Base-by-base conservation (phyloP, 2,329 filamentous ascomycete genomes). In the Stachybotrys elegans region DNA sequence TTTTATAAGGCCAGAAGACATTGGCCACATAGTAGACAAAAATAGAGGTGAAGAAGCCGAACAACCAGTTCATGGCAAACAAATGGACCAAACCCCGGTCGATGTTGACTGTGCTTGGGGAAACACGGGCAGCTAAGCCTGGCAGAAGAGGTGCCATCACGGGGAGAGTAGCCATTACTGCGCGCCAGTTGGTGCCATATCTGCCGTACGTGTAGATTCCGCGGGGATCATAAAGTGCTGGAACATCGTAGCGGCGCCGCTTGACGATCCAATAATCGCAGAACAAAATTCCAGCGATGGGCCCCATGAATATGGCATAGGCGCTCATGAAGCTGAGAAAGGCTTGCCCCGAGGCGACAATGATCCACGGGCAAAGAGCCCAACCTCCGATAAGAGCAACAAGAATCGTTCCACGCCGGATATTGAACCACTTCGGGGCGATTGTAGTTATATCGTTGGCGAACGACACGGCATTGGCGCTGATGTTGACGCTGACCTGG, bases 261-360 rank as follows among this genome's bases (percentile, higher is more conserved):
- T 69, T 66, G 47, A 65, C 51, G 22, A 66, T 44, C 60, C 60
- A 66, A 49, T 58, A 73, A 48, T 73, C 69, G 25, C 58, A 56
- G n/a, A 58, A 57, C 29, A 71, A 59, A 38, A 70, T 63, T 31
- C 64, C 68, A 6, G 67, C 58, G 25, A 73, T 66, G 12, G 70
- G 69, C 1, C 58, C 64, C 48, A 68, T 57, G 51, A 68, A 65
- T 32, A 65, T 52, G 6, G 57, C 57, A 27, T 62, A 62, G 19
- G 54, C 59, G 20, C 51, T 50, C 57, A 64, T 60, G 50, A 63
- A 62, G 36, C 45, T 55, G 8, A 65, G 47, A 19, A 65, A 60
- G 9, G 55, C 53, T 11, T 49, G 37, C 6, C 59, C 61, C 1
- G 56, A 58, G 9, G 56, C 48, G 13, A 63, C 45, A 46, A 66